These are phyloP conservation scores for Westerdykella aurantiaca DNA, from an alignment of 2,329 filamentous ascomycete species.

Conservation along the genomic window DNA sequence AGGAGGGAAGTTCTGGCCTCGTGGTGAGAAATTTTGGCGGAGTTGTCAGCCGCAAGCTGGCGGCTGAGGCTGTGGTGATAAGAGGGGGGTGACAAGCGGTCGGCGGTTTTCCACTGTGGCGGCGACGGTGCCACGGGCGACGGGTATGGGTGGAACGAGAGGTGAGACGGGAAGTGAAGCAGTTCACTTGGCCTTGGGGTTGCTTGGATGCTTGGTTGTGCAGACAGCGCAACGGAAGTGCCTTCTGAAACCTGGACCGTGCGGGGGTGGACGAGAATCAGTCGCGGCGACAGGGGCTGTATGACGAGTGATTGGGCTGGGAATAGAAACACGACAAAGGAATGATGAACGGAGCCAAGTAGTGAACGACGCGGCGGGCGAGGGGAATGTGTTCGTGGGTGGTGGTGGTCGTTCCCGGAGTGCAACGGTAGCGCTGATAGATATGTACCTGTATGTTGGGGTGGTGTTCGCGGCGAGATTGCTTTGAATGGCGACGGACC, in stretches of 20 bases:
- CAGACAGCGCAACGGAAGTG: no score
- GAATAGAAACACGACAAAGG: background rate
- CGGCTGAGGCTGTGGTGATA: slow-evolving; percentile 28
- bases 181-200: slow-evolving; percentile 2
- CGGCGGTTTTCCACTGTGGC: background rate
- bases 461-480: no score
- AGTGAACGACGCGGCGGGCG: no score
- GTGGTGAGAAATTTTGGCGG: slow-evolving; percentile 52
- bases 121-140: slow-evolving; percentile 9
- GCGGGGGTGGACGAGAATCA: no score
- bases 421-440: no score
- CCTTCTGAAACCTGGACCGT: no score
- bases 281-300: background rate
- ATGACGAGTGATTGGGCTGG: background rate
- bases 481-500: background rate
- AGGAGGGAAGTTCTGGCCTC: slow-evolving; percentile 55
- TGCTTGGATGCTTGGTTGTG: background rate
- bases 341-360: background rate
- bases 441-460: no score
- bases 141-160: slow-evolving; percentile 14
- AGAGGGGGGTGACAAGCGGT: slow-evolving; percentile 4
- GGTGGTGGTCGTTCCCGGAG: no score
- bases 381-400: no score
- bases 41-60: slow-evolving; percentile 28
- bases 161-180: slow-evolving; percentile 29